A percentile compares a stretch with the other conserved stretches of the same genome.
Conservation (phyloP, 306 rosid species). For the Vigna nakashimae region DNA sequence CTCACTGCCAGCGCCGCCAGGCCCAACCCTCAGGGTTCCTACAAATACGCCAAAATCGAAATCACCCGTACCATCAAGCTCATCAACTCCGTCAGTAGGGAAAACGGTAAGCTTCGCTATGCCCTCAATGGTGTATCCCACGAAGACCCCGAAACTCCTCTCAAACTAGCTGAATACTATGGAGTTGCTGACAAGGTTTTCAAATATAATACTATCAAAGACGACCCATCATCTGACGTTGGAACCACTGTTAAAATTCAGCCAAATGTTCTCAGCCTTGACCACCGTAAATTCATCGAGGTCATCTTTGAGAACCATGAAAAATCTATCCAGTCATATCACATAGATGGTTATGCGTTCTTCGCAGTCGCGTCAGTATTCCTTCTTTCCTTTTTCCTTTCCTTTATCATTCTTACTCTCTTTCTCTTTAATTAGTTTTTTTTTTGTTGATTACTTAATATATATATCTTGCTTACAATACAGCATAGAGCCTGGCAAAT, state of each 20-base stretch:
- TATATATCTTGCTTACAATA: background rate
- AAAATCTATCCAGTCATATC: background rate
- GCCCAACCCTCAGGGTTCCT: slow-evolving; percentile 80
- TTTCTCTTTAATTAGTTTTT: background rate
- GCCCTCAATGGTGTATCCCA: slow-evolving; percentile 20
- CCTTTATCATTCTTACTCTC: too few species aligned
- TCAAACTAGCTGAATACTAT: slow-evolving; percentile 7
- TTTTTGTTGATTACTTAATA: background rate
- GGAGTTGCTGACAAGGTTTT: slow-evolving; percentile 14
- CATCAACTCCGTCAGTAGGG: background rate
- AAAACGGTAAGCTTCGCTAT: background rate
- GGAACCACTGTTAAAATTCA: background rate
- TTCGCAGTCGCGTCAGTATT: background rate
- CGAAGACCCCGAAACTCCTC: background rate
- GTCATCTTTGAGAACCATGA: slow-evolving; percentile 13
- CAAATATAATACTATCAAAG: slow-evolving; percentile 1
- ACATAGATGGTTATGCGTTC: slow-evolving; percentile 9
- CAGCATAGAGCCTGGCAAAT: slow-evolving; percentile 67
- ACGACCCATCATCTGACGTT: background rate
- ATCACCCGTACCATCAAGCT: slow-evolving; percentile 64
- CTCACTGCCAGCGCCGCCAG: slow-evolving; percentile 78
- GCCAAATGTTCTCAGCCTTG: background rate
- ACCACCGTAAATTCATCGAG: slow-evolving; percentile 53
- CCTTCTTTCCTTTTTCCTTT: too few species aligned
- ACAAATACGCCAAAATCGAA: slow-evolving; percentile 64